Conservation (phyloP, 2,329 filamentous ascomycete species). For the Pyricularia grisea region DNA sequence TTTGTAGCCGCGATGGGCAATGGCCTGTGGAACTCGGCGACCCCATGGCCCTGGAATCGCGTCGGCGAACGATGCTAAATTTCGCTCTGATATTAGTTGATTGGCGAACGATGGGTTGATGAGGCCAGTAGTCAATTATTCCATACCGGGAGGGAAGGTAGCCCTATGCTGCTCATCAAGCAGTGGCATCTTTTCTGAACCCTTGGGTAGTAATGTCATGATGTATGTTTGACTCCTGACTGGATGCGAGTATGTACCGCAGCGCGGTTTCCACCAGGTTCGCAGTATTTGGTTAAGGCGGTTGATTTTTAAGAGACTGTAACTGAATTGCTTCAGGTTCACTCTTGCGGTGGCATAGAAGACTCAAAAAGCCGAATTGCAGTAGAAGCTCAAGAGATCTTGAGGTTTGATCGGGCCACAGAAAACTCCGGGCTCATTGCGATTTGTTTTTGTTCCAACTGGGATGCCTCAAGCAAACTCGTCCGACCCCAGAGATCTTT, state of each 20-base stretch:
- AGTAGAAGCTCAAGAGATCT: background rate
- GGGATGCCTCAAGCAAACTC: background rate
- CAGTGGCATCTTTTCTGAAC: constrained; percentile 2
- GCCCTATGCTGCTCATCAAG: background rate
- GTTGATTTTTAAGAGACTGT: background rate
- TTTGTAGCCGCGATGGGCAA: constrained; percentile 74
- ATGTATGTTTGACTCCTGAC: background rate
- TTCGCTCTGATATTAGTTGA: background rate
- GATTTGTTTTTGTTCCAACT: background rate
- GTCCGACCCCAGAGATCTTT: background rate
- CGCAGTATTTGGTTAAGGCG: background rate
- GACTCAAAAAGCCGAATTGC: background rate
- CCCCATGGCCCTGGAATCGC: constrained; percentile 2
- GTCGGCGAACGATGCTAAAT: constrained; percentile 1
- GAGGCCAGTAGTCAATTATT: background rate
- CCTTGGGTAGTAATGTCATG: constrained; percentile 1
- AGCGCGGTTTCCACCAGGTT: background rate
- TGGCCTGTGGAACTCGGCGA: constrained; percentile 51
- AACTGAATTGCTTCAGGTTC: background rate
- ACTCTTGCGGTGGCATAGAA: background rate
- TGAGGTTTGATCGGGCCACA: background rate
- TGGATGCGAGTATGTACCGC: background rate
- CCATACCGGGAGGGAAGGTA: constrained; percentile 4
- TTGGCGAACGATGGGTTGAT: background rate
- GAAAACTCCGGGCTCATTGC: background rate